Conservation (phyloP, 192 early-diverging fungal genomes). For the Backusella sp. region DNA sequence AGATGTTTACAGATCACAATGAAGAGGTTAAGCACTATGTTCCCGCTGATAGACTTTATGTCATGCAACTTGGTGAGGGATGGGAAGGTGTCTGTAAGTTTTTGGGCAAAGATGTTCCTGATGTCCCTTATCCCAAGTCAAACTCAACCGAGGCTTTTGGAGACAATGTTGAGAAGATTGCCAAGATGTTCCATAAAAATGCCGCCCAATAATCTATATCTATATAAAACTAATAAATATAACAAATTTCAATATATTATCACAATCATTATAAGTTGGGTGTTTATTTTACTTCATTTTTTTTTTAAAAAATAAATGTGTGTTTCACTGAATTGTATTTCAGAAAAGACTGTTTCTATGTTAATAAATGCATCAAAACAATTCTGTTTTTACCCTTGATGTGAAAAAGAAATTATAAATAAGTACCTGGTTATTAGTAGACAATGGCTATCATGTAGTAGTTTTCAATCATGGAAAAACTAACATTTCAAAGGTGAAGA, state of each 20-base stretch:
- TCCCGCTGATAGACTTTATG: background rate
- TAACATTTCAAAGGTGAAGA: no score
- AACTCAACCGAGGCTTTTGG: background rate
- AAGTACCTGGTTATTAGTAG: no score
- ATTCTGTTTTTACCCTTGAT: no score
- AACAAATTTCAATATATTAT: background rate
- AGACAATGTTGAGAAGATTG: background rate
- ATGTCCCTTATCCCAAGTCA: constrained; percentile 5
- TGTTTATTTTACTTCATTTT: no score
- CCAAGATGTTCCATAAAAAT: background rate
- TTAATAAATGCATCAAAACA: no score
- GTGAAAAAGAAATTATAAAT: no score
- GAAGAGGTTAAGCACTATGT: constrained; percentile 7
- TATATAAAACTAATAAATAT: background rate
- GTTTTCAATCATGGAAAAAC: no score
- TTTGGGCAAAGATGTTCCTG: constrained; percentile 2
- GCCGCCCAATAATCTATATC: background rate
- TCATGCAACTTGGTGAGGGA: constrained; percentile 12
- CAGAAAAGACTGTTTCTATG: no score
- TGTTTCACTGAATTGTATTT: no score
- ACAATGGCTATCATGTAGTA: no score
- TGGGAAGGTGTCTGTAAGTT: constrained; percentile 9
- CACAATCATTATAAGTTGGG: no score
- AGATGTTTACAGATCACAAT: constrained; percentile 1
- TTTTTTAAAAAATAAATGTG: no score